Evolutionary conservation across 306 rosid genomes (phyloP), one percentile per base, ranked within the genome.

Genomic region (Pyrus betulifolia): DNA sequence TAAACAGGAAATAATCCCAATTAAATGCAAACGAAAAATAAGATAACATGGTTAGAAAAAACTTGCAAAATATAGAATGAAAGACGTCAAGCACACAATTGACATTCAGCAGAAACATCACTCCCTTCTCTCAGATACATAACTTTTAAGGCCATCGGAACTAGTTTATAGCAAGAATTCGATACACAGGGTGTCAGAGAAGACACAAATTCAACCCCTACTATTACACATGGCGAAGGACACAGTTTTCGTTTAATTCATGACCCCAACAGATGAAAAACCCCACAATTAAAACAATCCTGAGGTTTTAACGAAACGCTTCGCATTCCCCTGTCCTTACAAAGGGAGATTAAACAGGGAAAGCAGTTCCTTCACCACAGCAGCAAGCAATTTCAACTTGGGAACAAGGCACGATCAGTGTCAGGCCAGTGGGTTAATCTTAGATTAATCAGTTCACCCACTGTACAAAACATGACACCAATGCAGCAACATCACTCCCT

Each of bases 1-100:
- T 22, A 81, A 71, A 64, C 61, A 45, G 51, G 49, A 64, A 30
- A 69, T 11, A 25, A 38, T 59, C 65, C 70, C 72, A 74, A 44
- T 28, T 27, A 28, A 51, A 74, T 18, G 69, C 28, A 40, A 60
- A 15, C 10, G 23, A 38, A 1, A 27, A 8, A 25, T 5, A 23
- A 38, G 11, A 72, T 14, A 12, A 0, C 4, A 35, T 40, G 17
- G 3, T 17, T 31, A 44, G 22, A 12, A 10, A 71, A 8, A 67
- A 67, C 21, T 68, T 12, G 13, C 27, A 71, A 6, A 40, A 10
- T 38, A 66, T 58, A 58, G 28, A 58, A 57, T 3, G 60, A 40
- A 68, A 46, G 27, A 42, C 15, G 14, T 59, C 45, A 40, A 72
- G 62, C 12, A 25, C 78, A 74, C 54, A 73, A 35, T 67, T 46